phyloP scores from a whole-genome alignment of 2,329 filamentous ascomycete species.

The Exophiala sp. region DNA sequence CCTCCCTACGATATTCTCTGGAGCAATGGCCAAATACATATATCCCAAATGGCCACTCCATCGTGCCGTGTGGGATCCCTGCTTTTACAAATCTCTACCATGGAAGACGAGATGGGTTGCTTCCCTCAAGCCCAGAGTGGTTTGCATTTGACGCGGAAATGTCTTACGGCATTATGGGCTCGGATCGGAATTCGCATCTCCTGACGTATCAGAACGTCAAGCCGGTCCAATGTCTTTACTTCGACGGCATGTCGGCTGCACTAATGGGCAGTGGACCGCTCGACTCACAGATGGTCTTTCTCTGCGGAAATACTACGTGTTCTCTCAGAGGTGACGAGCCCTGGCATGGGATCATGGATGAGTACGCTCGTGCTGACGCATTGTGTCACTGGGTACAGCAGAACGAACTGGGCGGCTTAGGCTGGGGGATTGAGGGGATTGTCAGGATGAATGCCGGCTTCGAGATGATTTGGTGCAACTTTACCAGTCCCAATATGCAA shows the following conservation, averaged over 20 bases:
- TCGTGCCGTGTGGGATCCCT: slow-evolving; percentile 47
- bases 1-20: slow-evolving; percentile 45
- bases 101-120: slow-evolving; percentile 41
- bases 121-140: slow-evolving; percentile 51
- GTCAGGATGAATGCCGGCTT: slow-evolving; percentile 54
- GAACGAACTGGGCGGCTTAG: slow-evolving; percentile 41
- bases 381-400: slow-evolving; percentile 47
- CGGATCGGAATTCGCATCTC: slow-evolving; percentile 42
- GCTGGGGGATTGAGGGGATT: slow-evolving; percentile 51
- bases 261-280: slow-evolving; percentile 47
- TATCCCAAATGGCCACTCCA: slow-evolving; percentile 49
- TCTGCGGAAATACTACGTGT: slow-evolving; percentile 47
- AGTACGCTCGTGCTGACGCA: slow-evolving; percentile 48
- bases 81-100: slow-evolving; percentile 51
- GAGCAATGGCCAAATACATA: slow-evolving; percentile 53
- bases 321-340: slow-evolving; percentile 25
- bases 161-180: slow-evolving; percentile 54
- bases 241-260: slow-evolving; percentile 51
- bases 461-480: slow-evolving; percentile 54
- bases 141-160: slow-evolving; percentile 53
- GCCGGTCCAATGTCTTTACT: slow-evolving; percentile 45
- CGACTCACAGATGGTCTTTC: slow-evolving; percentile 50
- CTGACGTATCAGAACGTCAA: slow-evolving; percentile 49
- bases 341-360: slow-evolving; percentile 40
- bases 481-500: slow-evolving; percentile 43